Evolutionary conservation across 495 filamentous ascomycete genomes (phyloP).

Genomic region (Cetradonia linearis): DNA sequence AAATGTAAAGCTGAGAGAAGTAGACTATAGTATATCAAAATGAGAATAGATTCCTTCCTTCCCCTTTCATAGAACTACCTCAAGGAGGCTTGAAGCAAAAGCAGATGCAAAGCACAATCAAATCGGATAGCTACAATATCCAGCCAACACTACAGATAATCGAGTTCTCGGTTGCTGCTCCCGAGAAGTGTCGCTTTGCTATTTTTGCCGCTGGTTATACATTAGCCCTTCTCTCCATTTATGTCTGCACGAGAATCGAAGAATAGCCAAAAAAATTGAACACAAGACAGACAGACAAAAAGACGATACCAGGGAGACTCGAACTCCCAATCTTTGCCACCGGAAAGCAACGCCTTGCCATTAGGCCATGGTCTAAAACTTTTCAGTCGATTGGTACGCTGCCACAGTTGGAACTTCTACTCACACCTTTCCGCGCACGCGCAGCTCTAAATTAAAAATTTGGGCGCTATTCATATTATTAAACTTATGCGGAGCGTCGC

Average conservation of each 20-base stretch:
- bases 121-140: neutral
- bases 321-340: slow-evolving; percentile 30
- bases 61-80: neutral
- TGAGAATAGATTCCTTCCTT: neutral
- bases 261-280: neutral
- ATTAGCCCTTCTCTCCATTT: neutral
- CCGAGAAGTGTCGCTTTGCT: neutral
- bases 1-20: slow-evolving; percentile 50
- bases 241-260: neutral
- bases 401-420: neutral
- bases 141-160: neutral
- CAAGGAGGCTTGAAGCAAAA: neutral
- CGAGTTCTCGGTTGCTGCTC: neutral
- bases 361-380: slow-evolving; percentile 21
- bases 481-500: too few species aligned
- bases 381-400: neutral
- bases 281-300: neutral
- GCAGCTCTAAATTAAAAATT: neutral
- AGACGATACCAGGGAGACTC: slow-evolving; percentile 22
- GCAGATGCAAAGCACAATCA: neutral
- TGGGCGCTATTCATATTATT: neutral
- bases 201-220: neutral
- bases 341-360: slow-evolving; percentile 31
- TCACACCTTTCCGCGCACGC: neutral
- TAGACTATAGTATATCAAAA: slow-evolving; percentile 44